A percentile compares a stretch with the other conserved stretches of the same genome.
Conservation (phyloP, 169 alveolate species). For the Ichthyophthirius multifiliis region DNA sequence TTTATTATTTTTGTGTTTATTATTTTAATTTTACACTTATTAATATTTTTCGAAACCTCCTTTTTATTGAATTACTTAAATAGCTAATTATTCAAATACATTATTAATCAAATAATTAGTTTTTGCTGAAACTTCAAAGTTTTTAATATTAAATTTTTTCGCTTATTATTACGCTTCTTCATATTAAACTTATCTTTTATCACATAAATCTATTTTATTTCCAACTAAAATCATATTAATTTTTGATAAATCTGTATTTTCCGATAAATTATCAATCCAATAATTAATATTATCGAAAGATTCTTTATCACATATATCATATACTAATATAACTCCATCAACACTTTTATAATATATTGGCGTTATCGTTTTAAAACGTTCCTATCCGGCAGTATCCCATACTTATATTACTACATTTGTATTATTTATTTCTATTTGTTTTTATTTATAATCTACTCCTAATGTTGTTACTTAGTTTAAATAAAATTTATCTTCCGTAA, state of each 20-base stretch:
- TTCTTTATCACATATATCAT: slow-evolving; percentile 49
- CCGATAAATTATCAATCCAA: slow-evolving; percentile 49
- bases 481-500: slow-evolving; percentile 19
- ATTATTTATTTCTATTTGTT: not conserved
- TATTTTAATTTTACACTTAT: too few species aligned
- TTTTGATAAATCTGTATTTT: not conserved
- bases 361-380: slow-evolving; percentile 26
- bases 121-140: slow-evolving; percentile 42
- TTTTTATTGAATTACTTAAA: not conserved
- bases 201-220: slow-evolving; percentile 55
- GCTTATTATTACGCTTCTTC: slow-evolving; percentile 41
- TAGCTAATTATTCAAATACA: slow-evolving; percentile 32
- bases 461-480: slow-evolving; percentile 31
- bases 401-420: not conserved
- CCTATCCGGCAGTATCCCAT: slow-evolving; percentile 35
- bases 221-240: slow-evolving; percentile 52
- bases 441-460: slow-evolving; percentile 32
- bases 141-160: slow-evolving; percentile 11
- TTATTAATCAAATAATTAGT: slow-evolving; percentile 28
- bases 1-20: too few species aligned
- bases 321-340: slow-evolving; percentile 68
- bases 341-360: slow-evolving; percentile 30
- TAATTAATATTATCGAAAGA: slow-evolving; percentile 55
- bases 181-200: slow-evolving; percentile 30
- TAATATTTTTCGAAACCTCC: not conserved